Conservation (phyloP, 208 protist species). For the Leishmania turanica region DNA sequence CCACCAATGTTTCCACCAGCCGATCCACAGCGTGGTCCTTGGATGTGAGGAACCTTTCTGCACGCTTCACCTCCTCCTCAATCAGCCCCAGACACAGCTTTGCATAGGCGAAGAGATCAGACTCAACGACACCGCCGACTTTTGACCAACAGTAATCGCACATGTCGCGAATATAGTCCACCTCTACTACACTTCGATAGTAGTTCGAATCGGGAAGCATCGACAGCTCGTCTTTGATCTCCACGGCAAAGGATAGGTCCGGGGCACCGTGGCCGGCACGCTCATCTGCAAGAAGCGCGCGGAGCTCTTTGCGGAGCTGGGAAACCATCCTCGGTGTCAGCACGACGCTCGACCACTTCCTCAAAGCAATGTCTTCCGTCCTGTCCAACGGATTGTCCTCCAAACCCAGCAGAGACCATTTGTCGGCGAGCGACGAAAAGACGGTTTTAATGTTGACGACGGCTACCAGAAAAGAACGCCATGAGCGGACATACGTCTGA, state of each 20-base stretch:
- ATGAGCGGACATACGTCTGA: slow-evolving; percentile 38
- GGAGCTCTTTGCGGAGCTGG: slow-evolving; percentile 28
- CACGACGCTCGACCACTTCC: slow-evolving; percentile 38
- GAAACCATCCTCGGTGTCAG: slow-evolving; percentile 18
- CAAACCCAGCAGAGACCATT: slow-evolving; percentile 31
- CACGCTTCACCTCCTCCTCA: slow-evolving; percentile 28
- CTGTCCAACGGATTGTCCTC: slow-evolving; percentile 40
- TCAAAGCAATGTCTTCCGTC: slow-evolving; percentile 42
- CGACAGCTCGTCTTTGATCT: slow-evolving; percentile 47
- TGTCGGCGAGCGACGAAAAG: slow-evolving; percentile 43
- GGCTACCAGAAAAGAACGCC: slow-evolving; percentile 42
- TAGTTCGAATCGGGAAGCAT: slow-evolving; percentile 44
- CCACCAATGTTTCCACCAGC: slow-evolving; percentile 34
- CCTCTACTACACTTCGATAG: slow-evolving; percentile 44
- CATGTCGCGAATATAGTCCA: slow-evolving; percentile 38
- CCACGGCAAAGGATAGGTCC: slow-evolving; percentile 20
- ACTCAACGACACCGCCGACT: slow-evolving; percentile 5
- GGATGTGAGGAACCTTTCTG: slow-evolving; percentile 32
- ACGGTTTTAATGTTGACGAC: slow-evolving; percentile 49
- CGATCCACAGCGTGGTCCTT: slow-evolving; percentile 29
- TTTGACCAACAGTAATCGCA: slow-evolving; percentile 28
- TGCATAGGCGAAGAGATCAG: slow-evolving; percentile 24
- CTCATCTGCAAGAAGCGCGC: slow-evolving; percentile 26
- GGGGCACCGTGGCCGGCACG: slow-evolving; percentile 1
- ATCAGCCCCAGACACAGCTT: slow-evolving; percentile 22